Evolutionary conservation across 805 yeast genomes (phyloP).

Genomic region (Naumovozyma dairenensis): DNA sequence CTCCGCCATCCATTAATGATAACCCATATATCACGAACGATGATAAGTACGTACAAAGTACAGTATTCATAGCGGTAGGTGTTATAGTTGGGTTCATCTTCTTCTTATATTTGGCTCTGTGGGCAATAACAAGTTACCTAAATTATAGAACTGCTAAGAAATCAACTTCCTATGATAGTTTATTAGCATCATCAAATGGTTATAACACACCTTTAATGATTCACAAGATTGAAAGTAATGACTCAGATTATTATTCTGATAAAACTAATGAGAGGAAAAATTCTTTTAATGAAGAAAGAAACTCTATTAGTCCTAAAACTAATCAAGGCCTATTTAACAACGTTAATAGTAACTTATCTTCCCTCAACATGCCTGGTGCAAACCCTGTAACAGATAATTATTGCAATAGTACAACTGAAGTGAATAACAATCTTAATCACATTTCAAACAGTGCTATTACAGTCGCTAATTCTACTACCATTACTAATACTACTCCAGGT

Average conservation of each 20-base stretch:
- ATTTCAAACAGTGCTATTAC: too few species aligned
- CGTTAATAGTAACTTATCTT: too few species aligned
- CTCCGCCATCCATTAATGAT: slow-evolving; percentile 42
- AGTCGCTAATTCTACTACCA: too few species aligned
- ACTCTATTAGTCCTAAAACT: too few species aligned
- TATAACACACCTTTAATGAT: background rate
- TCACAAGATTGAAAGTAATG: background rate
- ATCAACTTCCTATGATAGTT: background rate
- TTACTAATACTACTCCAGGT: too few species aligned
- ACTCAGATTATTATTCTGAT: background rate
- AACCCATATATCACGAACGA: slow-evolving; percentile 56
- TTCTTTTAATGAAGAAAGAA: too few species aligned
- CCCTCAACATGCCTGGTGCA: too few species aligned
- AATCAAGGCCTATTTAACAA: too few species aligned
- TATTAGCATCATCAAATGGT: background rate
- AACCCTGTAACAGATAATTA: too few species aligned
- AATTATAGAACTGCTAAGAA: slow-evolving; percentile 32
- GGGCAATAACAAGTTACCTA: slow-evolving; percentile 36
- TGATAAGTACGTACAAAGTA: slow-evolving; percentile 47
- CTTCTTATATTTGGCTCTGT: slow-evolving; percentile 41
- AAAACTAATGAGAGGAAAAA: background rate
- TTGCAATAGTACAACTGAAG: too few species aligned
- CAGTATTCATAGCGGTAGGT: slow-evolving; percentile 74
- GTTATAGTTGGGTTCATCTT: slow-evolving; percentile 50
- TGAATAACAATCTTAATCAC: too few species aligned